Evolutionary conservation across 2,329 filamentous ascomycete species (phyloP).

Genomic region (Apiospora sp.): DNA sequence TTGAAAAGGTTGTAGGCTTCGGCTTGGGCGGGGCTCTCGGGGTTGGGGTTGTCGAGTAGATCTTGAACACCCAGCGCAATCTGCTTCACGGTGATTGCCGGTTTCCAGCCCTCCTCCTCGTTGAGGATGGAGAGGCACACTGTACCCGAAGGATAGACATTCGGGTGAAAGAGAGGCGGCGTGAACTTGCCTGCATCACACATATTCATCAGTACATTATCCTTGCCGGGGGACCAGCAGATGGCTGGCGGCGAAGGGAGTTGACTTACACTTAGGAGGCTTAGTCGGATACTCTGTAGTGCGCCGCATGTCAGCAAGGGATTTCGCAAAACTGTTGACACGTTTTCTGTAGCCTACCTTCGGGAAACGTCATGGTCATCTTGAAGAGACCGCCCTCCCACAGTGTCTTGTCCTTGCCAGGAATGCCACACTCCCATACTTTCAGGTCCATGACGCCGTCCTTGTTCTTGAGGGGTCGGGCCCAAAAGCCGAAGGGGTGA

Average conservation of each 20-base stretch:
- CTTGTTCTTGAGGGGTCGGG: constrained; percentile 81
- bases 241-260: not conserved
- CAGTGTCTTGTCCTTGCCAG: constrained; percentile 94
- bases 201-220: not conserved
- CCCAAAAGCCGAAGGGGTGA: constrained; percentile 97
- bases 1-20: constrained; percentile 98
- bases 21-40: constrained; percentile 94
- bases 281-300: constrained; percentile 95
- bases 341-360: constrained; percentile 68
- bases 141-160: constrained; percentile 97
- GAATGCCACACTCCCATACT: constrained; percentile 95
- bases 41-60: constrained; percentile 94
- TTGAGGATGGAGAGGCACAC: constrained; percentile 97
- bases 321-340: not conserved
- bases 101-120: constrained; percentile 98
- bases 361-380: constrained; percentile 89
- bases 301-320: constrained; percentile 28
- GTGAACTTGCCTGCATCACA: constrained; percentile 84
- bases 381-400: constrained; percentile 99
- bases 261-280: constrained; percentile 90
- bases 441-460: constrained; percentile 90
- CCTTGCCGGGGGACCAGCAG: not conserved
- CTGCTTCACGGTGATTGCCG: constrained; percentile 97
- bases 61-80: constrained; percentile 97
- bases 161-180: constrained; percentile 95